Base-by-base conservation (phyloP, 345 rosid species). In the Corymbia maculata region DNA sequence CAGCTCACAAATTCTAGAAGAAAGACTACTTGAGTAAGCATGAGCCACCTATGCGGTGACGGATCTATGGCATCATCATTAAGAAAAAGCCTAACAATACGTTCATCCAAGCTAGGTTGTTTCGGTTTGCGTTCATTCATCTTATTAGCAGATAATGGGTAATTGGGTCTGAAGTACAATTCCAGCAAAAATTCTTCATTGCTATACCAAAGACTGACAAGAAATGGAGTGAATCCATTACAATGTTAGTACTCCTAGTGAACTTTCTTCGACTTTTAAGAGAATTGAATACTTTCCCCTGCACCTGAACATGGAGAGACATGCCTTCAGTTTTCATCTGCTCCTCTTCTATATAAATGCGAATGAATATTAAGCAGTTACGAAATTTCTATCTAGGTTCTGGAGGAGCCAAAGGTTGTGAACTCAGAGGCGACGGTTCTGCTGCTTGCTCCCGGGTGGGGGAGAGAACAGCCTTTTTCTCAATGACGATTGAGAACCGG, bases 401-500 rank as follows among this genome's bases (percentile, higher is more conserved):
- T 21, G 86, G 89, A 85, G 89, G 92, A 90, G 93, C 93, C 92
- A 93, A 70, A 79, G 89, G 88, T 88, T 93, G 94, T 89, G 91
- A 12, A 55, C 89, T 91, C 79, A 88, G 79, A 16, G 93, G 92
- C 57, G 94, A 94, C 9, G 92, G 91, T 84, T 94, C 94, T 13
- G 93, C 85, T 26, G 91, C 85, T 57, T 90, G 85, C 86, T 89
- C 55, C 94, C 91, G 59, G 91, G 90, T 17, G 91, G 90, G 92
- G 85, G 90, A 88, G 50, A 93, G n/a, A 79, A 86, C 79, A 36
- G 75, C 90, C 91, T 92, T 94, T 86, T 91, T 93, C 47, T 93
- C 97, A 1, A 88, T 86, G 82, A 88, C 89, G 28, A 92, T 91
- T 6, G 96, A 91, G 93, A 80, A 94, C 85, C 94, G 93, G 87